Evolutionary conservation across 164 flowering plant genomes (phyloP).

Genomic region (Aristolochia fimbriata): DNA sequence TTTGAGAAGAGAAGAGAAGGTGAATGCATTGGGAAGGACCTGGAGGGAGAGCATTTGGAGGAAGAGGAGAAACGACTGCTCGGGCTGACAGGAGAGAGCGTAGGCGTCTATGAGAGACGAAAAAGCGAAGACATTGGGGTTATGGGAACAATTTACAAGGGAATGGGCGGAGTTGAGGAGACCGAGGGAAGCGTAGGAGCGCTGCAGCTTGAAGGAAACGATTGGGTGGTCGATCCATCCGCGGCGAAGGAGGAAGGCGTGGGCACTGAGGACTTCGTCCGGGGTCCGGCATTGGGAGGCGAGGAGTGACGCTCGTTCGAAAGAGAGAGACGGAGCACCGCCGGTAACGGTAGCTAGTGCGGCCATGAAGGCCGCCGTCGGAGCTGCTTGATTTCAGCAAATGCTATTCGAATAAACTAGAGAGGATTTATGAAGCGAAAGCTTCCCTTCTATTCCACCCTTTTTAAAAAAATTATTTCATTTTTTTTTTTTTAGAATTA

Average conservation of each 20-base stretch:
- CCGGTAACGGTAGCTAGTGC: conserved; percentile 24
- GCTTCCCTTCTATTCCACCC: too few relatives aligned
- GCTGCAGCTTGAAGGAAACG: conserved; percentile 67
- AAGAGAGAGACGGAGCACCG: conserved; percentile 20
- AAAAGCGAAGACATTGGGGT: conserved; percentile 48
- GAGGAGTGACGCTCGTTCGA: conserved; percentile 16
- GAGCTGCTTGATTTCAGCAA: not conserved
- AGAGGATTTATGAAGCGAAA: too few relatives aligned
- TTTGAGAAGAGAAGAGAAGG: conserved; percentile 56
- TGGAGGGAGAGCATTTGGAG: conserved; percentile 36
- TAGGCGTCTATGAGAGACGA: conserved; percentile 45
- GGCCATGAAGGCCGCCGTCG: conserved; percentile 8
- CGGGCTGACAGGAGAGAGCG: conserved; percentile 17
- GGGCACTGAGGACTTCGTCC: conserved; percentile 45
- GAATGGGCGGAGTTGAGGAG: conserved; percentile 36
- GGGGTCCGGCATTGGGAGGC: conserved; percentile 39
- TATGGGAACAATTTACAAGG: conserved; percentile 29
- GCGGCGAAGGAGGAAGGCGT: conserved; percentile 57
- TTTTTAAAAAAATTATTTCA: too few relatives aligned
- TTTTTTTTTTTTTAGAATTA: too few relatives aligned
- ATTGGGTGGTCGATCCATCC: conserved; percentile 35
- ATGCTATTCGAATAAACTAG: too few relatives aligned
- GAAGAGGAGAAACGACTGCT: conserved; percentile 39
- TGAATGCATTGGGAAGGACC: conserved; percentile 54
- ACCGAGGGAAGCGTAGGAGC: conserved; percentile 49